Evolutionary conservation across 2,329 filamentous ascomycete genomes (phyloP), one percentile per base, ranked within the genome.

Genomic region (Pestalotiopsis sp.): DNA sequence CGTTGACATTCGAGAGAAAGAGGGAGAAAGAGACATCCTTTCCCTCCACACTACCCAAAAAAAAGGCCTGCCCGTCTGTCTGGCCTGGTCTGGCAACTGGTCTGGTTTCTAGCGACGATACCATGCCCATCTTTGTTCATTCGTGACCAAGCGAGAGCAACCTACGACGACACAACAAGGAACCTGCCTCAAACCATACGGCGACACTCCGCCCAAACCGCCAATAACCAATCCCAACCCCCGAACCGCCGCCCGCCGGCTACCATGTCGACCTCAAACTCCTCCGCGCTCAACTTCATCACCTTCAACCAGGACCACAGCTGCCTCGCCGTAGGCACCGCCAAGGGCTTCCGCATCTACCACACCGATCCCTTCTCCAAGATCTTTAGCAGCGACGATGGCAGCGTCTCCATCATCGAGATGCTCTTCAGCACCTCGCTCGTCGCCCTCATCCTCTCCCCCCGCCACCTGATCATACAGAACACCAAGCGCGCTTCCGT

Each of bases 261-360:
- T 25, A 64, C 36, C n/a, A 64, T 64, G 61, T 41, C 61, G n/a
- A 49, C 17, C 61, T 64, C 61, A 20, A 62, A 31, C 27, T 36
- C 45, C 45, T n/a, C 59, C 59, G 20, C 90, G 63, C 94, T 98
- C 85, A 99, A 99, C 82, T 99, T 97, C 83, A 94, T 99, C 76
- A 98, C 95, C 57, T 99, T 98, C 83, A 99, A 99, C 82, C 96
- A 99, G 86, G 96, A 99, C 85, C 94, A 97, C 85, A 97, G 93
- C 87, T 95, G 95, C 81, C 87, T 99, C 73, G 95, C 95, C 84
- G 95, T 99, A 75, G 95, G 94, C 94, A 98, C 96, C 70, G 93
- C 93, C 58, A 94, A 92, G 82, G 96, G 96, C 71, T 98, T 98
- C 80, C 93, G 95, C 73, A 95, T 98, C 77, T 99, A 97, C 82